A percentile compares a stretch with the other conserved stretches of the same genome.
phyloP scores from a whole-genome alignment of 2,329 filamentous ascomycete species.

The Hymenoscyphus linearis region DNA sequence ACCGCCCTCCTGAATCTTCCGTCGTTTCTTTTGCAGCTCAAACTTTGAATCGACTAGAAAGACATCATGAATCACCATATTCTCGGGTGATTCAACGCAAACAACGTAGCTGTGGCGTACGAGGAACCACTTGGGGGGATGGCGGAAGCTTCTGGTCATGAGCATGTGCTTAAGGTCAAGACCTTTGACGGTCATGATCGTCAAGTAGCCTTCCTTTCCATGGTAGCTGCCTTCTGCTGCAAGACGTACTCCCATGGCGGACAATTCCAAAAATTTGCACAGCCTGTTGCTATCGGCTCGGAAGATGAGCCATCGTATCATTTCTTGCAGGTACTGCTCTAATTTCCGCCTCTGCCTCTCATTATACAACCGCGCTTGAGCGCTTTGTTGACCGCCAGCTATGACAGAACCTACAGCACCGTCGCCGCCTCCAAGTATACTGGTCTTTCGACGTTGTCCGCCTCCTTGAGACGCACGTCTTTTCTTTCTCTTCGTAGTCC shows the following conservation, averaged over 20 bases:
- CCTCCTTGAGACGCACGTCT: conserved; percentile 44
- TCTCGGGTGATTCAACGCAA: conserved; percentile 96
- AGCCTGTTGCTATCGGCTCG: conserved; percentile 90
- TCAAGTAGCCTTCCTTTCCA: conserved; percentile 90
- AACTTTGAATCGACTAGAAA: conserved; percentile 94
- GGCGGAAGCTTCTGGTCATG: conserved; percentile 72
- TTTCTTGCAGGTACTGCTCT: conserved; percentile 84
- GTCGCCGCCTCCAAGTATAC: conserved; percentile 26
- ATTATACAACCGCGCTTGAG: conserved; percentile 50
- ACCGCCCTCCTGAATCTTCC: conserved; percentile 46
- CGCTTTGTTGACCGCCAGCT: conserved; percentile 33
- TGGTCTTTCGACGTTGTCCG: conserved; percentile 45
- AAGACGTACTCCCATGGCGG: conserved; percentile 85
- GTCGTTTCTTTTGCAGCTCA: conserved; percentile 68
- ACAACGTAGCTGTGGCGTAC: conserved; percentile 98
- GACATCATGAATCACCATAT: conserved; percentile 98
- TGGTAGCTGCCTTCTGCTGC: conserved; percentile 96
- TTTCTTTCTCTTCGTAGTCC: conserved; percentile 40
- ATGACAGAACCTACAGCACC: conserved; percentile 22
- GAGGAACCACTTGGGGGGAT: conserved; percentile 94
- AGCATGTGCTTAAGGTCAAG: conserved; percentile 79
- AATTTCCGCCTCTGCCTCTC: conserved; percentile 80
- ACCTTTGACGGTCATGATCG: conserved; percentile 87
- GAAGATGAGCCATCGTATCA: conserved; percentile 97
- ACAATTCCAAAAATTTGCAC: conserved; percentile 93